Conservation (phyloP, 352 stramenopile species). For the Hyaloperonospora arabidopsidis region DNA sequence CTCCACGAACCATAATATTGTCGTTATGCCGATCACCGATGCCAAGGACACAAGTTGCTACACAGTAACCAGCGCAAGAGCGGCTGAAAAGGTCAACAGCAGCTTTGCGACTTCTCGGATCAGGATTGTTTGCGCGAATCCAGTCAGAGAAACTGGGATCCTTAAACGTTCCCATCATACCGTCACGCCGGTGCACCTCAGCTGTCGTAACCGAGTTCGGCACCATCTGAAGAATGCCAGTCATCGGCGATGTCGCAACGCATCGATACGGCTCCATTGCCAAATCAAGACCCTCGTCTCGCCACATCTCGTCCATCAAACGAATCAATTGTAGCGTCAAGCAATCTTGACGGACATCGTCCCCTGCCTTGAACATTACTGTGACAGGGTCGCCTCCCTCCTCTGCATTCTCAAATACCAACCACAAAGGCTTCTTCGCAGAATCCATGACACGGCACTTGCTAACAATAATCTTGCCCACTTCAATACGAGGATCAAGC, state of each 20-base stretch:
- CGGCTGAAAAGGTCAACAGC: conserved; percentile 83
- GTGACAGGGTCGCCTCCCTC: conserved; percentile 71
- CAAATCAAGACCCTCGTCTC: conserved; percentile 85
- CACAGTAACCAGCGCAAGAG: conserved; percentile 88
- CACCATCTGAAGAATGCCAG: conserved; percentile 89
- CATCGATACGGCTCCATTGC: conserved; percentile 89
- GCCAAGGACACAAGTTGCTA: conserved; percentile 90
- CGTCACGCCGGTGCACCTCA: conserved; percentile 80
- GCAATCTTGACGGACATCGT: conserved; percentile 93
- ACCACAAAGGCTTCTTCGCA: conserved; percentile 85
- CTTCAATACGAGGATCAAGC: conserved; percentile 77
- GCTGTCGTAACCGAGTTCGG: conserved; percentile 91
- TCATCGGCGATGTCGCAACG: conserved; percentile 86
- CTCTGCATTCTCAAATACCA: conserved; percentile 84
- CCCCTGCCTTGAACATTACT: conserved; percentile 91
- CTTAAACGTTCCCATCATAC: conserved; percentile 78
- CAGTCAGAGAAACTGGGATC: conserved; percentile 80
- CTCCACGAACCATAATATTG: conserved; percentile 89
- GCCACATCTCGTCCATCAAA: conserved; percentile 91
- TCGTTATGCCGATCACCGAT: conserved; percentile 94
- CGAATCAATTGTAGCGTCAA: conserved; percentile 89
- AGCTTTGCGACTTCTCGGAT: conserved; percentile 47
- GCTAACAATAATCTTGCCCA: conserved; percentile 74
- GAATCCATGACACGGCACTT: conserved; percentile 88
- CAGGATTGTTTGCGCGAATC: conserved; percentile 75